Evolutionary conservation across 495 filamentous ascomycete genomes (phyloP), one percentile per base, ranked within the genome.

Genomic region (Penicillium daleae): DNA sequence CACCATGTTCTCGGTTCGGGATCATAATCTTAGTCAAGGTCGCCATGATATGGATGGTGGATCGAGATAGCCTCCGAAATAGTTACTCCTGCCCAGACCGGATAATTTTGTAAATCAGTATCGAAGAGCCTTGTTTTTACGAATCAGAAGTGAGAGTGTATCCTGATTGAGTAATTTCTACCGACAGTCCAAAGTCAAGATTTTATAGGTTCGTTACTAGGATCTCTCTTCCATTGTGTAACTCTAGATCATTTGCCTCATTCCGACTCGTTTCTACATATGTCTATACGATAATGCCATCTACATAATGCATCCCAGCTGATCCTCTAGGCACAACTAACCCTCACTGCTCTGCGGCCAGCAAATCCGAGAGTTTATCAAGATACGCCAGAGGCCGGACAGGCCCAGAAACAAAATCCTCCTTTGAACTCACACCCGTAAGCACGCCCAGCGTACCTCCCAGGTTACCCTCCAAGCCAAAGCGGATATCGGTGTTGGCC

Each of bases 401-500:
- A 33, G 84, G 79, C 0, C 81, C 85, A 66, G 91, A 82, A 78
- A 93, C 91, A 64, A 98, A 90, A 42, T 89, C 87, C 61, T 89
- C 86, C 78, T 90, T 89, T 66, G 86, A 90, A 60, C 80, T 88
- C 24, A 99, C 94, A 9, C 95, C 95, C 1, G 95, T 97, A 76
- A 97, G 76, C 15, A 99, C 95, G 21, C 86, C 90, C 66, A 99
- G 76, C 19, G 95, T 99, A 1, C 95, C 95, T 4, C 95, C 95
- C 37, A 99, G 80, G 57, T 88, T 86, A 0, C 94, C 95, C 74
- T 98, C 90, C 62, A 97, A 81, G 12, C 95, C 95, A 75, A 99
- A 99, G 67, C 89, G 86, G 67, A 99, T 97, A 81, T 99, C 95
- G 1, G 95, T 99, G 73, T 98, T 89, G 52, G 95, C 81, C 42